A percentile compares a stretch with the other conserved stretches of the same genome.
These are phyloP conservation scores for Tylopilus sp. DNA, from an alignment of 768 basidiomycete species.

Conservation along the genomic window DNA sequence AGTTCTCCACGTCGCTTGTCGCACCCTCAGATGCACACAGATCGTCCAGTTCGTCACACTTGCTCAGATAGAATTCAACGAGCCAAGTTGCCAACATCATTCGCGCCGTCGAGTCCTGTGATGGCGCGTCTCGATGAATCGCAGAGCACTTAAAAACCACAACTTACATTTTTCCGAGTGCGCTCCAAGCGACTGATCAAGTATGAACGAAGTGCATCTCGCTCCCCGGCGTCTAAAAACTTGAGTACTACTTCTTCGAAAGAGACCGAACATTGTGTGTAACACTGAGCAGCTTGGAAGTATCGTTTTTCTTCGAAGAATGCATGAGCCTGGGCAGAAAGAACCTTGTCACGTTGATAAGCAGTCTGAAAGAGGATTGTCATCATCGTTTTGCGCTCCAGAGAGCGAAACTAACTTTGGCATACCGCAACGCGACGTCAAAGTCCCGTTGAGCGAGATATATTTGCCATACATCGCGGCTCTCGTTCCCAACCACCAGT, in stretches of 20 bases:
- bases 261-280: constrained; percentile 79
- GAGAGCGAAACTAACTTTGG: constrained; percentile 55
- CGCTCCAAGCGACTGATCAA: constrained; percentile 84
- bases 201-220: constrained; percentile 88
- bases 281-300: constrained; percentile 89
- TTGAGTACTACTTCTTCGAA: constrained; percentile 93
- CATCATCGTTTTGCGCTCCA: background rate
- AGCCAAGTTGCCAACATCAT: constrained; percentile 99
- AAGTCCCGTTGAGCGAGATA: constrained; percentile 77
- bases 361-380: constrained; percentile 55
- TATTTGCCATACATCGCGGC: constrained; percentile 92
- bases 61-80: constrained; percentile 94
- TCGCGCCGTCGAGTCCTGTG: constrained; percentile 85
- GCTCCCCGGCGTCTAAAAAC: constrained; percentile 85
- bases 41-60: constrained; percentile 95
- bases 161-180: constrained; percentile 74
- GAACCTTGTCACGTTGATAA: constrained; percentile 80
- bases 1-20: constrained; percentile 79
- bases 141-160: background rate
- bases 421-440: constrained; percentile 74
- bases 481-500: constrained; percentile 80
- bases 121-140: background rate
- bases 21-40: constrained; percentile 83
- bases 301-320: constrained; percentile 78
- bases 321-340: constrained; percentile 77